Evolutionary conservation across 805 yeast genomes (phyloP).

Genomic region (Barnettozyma populi): DNA sequence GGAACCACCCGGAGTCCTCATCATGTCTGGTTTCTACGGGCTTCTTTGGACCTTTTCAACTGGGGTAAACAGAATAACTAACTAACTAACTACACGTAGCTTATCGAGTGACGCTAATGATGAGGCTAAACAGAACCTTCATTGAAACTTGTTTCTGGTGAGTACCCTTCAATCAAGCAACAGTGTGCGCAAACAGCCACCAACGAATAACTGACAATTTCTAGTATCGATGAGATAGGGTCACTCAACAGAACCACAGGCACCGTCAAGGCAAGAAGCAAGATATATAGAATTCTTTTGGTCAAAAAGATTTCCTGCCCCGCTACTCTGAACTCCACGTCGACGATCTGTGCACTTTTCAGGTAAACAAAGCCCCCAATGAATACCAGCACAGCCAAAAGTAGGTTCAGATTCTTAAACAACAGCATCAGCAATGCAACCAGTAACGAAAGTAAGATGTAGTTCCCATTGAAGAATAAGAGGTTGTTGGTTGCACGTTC

Average conservation of each 20-base stretch:
- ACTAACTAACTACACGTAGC: no score
- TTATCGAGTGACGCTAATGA: not conserved
- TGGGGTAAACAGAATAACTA: no score
- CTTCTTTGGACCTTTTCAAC: not conserved
- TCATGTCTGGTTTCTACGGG: not conserved
- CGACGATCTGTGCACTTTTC: slow-evolving; percentile 2
- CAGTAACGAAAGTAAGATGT: slow-evolving; percentile 9
- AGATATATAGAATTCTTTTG: slow-evolving; percentile 2
- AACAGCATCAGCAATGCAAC: slow-evolving; percentile 6
- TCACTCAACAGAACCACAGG: slow-evolving; percentile 2
- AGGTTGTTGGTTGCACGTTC: slow-evolving; percentile 8
- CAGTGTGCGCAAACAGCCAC: slow-evolving; percentile 8
- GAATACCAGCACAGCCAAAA: slow-evolving; percentile 2
- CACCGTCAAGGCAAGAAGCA: not conserved
- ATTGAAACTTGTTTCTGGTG: slow-evolving; percentile 15
- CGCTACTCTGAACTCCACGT: slow-evolving; percentile 1
- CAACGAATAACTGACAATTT: slow-evolving; percentile 3
- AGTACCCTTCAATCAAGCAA: slow-evolving; percentile 13
- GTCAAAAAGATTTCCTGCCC: not conserved
- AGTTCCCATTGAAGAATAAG: slow-evolving; percentile 12
- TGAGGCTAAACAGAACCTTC: slow-evolving; percentile 11
- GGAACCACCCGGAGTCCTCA: not conserved
- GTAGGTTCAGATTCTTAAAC: slow-evolving; percentile 8
- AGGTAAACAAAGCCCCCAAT: slow-evolving; percentile 5
- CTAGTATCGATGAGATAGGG: slow-evolving; percentile 2